Conservation (phyloP, 208 protist genomes). For the Leishmania braziliensis region DNA sequence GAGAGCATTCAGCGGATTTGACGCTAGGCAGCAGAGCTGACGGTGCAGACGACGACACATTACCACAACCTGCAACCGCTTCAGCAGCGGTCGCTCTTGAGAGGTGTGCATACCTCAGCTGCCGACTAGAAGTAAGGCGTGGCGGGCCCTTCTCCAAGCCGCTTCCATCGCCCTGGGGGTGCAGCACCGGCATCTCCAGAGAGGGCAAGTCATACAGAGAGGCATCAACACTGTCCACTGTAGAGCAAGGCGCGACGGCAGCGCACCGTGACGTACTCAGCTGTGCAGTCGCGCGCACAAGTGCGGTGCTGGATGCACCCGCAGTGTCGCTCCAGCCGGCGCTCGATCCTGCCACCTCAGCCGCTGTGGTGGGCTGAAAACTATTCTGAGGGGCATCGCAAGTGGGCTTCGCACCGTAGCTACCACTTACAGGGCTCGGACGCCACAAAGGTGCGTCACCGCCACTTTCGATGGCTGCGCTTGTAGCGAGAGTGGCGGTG, state of each 20-base stretch:
- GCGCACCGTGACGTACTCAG: not conserved
- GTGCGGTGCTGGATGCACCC: not conserved
- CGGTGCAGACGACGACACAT: not conserved
- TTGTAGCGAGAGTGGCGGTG: not conserved
- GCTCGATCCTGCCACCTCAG: not conserved
- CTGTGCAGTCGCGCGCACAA: not conserved
- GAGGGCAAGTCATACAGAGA: not conserved
- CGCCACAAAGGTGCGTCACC: not conserved
- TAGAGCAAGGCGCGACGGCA: not conserved
- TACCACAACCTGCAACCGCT: not conserved
- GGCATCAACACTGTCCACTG: not conserved
- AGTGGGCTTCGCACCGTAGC: not conserved
- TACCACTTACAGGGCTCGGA: not conserved
- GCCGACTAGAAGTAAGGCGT: not conserved
- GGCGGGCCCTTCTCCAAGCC: not conserved
- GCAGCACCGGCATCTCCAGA: conserved; percentile 8
- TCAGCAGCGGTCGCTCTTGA: too few species aligned
- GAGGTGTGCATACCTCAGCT: not conserved
- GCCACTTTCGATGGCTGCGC: not conserved
- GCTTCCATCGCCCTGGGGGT: not conserved
- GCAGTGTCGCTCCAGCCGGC: not conserved
- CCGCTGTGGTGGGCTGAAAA: not conserved
- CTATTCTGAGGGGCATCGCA: not conserved
- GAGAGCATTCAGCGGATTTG: not conserved
- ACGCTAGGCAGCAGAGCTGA: not conserved